Percentiles rank a stretch among this genome's conserved stretches.
Evolutionary conservation across 2,329 filamentous ascomycete genomes (phyloP).

Genomic region (Dactylonectria estremocensis): DNA sequence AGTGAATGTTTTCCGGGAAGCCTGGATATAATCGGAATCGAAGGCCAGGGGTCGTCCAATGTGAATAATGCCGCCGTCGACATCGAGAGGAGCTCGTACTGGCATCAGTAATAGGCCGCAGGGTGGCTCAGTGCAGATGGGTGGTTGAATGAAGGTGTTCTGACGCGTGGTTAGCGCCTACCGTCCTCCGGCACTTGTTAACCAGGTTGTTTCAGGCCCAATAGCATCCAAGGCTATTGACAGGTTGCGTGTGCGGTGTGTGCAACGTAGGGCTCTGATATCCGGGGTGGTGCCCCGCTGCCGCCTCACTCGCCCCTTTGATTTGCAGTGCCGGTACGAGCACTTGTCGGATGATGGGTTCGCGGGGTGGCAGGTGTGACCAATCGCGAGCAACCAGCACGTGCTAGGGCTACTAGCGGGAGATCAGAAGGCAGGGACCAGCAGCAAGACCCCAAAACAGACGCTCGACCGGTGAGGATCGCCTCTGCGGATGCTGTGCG

Average conservation of each 20-base stretch:
- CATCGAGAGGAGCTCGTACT: not conserved
- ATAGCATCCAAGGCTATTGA: not conserved
- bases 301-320: not conserved
- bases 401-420: constrained; percentile 24
- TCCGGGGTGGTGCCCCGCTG: not conserved
- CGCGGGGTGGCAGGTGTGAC: constrained; percentile 23
- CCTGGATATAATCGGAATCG: not conserved
- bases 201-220: not conserved
- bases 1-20: not conserved
- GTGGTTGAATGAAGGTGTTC: not conserved
- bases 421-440: constrained; percentile 33
- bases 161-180: not conserved
- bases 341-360: constrained; percentile 19
- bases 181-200: not conserved
- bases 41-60: not conserved
- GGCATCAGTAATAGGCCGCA: not conserved
- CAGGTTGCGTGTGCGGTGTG: not conserved
- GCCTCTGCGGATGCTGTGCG: constrained; percentile 40
- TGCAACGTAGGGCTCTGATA: not conserved
- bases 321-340: not conserved
- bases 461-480: constrained; percentile 44
- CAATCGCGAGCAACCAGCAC: constrained; percentile 18
- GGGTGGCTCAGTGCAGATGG: not conserved
- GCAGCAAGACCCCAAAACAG: constrained; percentile 26
- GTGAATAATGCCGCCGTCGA: not conserved